These are phyloP conservation scores for Yamadazyma scolyti DNA, from an alignment of 805 yeast genomes.

Conservation along the genomic window DNA sequence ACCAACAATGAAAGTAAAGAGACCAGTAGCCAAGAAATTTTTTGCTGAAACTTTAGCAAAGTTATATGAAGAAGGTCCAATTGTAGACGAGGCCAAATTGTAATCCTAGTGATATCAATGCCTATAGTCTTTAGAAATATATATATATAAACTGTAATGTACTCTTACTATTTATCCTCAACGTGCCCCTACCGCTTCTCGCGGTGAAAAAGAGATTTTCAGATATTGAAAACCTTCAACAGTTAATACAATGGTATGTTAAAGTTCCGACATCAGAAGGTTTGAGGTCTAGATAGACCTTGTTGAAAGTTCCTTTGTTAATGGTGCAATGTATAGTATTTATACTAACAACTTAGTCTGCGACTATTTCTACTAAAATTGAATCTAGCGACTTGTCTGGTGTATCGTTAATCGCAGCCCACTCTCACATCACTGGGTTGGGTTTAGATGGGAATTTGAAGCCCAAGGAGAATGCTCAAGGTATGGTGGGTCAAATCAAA, in stretches of 20 bases:
- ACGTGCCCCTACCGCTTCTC: neutral
- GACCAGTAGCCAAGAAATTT: conserved; percentile 32
- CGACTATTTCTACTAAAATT: conserved; percentile 28
- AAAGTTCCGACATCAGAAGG: too few species aligned
- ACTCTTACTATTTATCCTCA: neutral
- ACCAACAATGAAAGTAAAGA: conserved; percentile 40
- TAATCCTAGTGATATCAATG: too few species aligned
- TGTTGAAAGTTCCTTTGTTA: too few species aligned
- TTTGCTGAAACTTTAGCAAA: conserved; percentile 21
- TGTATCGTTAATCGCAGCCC: conserved; percentile 88
- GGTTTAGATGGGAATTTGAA: conserved; percentile 91
- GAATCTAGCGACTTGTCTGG: conserved; percentile 35
- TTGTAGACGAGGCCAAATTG: conserved; percentile 19
- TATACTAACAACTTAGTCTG: conserved; percentile 10
- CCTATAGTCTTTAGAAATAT: too few species aligned
- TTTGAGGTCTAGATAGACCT: too few species aligned
- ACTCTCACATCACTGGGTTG: conserved; percentile 92
- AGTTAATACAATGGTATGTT: too few species aligned
- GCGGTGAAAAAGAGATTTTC: conserved; percentile 1
- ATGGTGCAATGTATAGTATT: too few species aligned
- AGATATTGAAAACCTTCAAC: too few species aligned
- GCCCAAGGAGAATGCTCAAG: conserved; percentile 77
- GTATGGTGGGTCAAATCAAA: conserved; percentile 95
- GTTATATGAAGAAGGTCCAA: conserved; percentile 36
- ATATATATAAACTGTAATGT: too few species aligned